These are phyloP conservation scores for Arthrobotrys iridis DNA, from an alignment of 2,329 filamentous ascomycete species.

Conservation along the genomic window DNA sequence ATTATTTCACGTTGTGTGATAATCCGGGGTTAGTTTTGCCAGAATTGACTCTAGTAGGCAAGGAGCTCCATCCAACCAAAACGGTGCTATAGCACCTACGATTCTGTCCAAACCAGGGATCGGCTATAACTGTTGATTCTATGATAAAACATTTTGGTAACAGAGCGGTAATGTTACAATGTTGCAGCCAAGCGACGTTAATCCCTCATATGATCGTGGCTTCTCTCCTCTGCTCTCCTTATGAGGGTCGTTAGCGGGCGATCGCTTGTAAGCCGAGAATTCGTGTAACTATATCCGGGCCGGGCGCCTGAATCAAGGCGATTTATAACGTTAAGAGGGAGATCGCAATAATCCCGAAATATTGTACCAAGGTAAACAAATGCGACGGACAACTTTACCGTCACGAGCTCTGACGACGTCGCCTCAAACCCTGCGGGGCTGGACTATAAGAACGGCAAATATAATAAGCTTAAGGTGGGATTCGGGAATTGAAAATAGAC, in stretches of 20 bases:
- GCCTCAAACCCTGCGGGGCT: background rate
- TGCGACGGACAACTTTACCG: background rate
- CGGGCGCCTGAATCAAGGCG: slow-evolving; percentile 1
- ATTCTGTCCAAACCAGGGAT: background rate
- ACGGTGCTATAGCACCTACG: too few relatives aligned
- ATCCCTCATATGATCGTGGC: slow-evolving; percentile 14
- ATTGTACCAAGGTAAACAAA: slow-evolving; percentile 6
- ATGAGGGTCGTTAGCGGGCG: slow-evolving; percentile 11
- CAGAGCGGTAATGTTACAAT: slow-evolving; percentile 28
- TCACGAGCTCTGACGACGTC: background rate
- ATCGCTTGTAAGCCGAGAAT: slow-evolving; percentile 38
- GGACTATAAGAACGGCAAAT: too few relatives aligned
- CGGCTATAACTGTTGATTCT: background rate
- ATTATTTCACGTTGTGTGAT: background rate
- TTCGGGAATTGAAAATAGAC: background rate
- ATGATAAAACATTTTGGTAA: background rate
- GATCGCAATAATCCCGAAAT: slow-evolving; percentile 8
- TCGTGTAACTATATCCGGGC: slow-evolving; percentile 26
- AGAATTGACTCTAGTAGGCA: background rate
- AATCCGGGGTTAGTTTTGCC: slow-evolving; percentile 39
- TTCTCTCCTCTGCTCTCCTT: slow-evolving; percentile 9
- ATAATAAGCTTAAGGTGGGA: too few relatives aligned
- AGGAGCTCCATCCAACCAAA: background rate
- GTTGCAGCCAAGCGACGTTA: slow-evolving; percentile 51
- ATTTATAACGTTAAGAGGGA: slow-evolving; percentile 28